Evolutionary conservation across 1,284 basidiomycete genomes (phyloP), one percentile per base, ranked within the genome.

Genomic region (Testicularia cyperi): DNA sequence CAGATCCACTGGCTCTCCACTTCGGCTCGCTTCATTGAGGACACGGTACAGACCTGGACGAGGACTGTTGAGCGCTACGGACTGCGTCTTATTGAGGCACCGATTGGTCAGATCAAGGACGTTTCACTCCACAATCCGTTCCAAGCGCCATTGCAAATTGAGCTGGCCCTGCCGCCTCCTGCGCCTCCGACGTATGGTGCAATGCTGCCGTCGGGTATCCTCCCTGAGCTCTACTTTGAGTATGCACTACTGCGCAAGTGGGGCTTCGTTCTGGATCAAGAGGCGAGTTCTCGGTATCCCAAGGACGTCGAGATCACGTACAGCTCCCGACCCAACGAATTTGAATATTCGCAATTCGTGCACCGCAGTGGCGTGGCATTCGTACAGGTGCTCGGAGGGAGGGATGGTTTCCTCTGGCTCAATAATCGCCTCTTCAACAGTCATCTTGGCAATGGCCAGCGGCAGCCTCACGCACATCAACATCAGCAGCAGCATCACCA

Each of bases 1-100:
- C 92, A 98, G 77, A 81, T 98, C 30, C 91, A 97, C 65, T 98
- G 95, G 94, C 86, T 97, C 19, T 92, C 91, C 8, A 90, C 92
- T 0, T 92, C 91, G 0, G 89, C 91, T n/a, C 85, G 89, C n/a
- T 87, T 88, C 58, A 88, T 98, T 48, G 94, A 98, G 61, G 91
- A 95, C 65, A 82, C 87, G 27, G 82, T 97, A 9, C 85, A 88
- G 29, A 83, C 84, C 40, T 95, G 92, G 88, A 85, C 85, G 36
- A 82, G 88, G 24, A 83, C 84, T 1, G 88, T 95, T 25, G 92
- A 96, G 66, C 83, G 87, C 34, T 92, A 92, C 64, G 94, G 94
- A 1, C 81, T 98, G 44, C 89, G 86, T 65, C 83, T 97, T 8
- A 88, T 97, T 35, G 94, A 97, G 29, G 74, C 74, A n/a, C 74